A percentile compares a stretch with the other conserved stretches of the same genome.
Conservation (phyloP, 2,329 filamentous ascomycete genomes). For the Trichoderma guizhouense region DNA sequence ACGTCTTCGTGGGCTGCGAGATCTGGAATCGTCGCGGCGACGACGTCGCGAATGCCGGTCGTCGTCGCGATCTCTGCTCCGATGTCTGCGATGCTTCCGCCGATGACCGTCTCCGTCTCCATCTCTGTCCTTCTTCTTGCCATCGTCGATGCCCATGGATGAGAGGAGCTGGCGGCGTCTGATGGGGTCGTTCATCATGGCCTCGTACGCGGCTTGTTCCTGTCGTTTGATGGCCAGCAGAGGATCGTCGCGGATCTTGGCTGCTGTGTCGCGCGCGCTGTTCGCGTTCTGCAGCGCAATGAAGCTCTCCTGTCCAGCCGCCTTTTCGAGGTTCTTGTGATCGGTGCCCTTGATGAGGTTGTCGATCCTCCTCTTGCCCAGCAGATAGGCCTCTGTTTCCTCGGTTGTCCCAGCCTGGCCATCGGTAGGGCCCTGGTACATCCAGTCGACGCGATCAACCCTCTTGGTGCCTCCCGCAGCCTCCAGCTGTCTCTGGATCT, state of each 20-base stretch:
- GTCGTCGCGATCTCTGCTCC: slow-evolving; percentile 36
- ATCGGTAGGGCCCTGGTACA: slow-evolving; percentile 85
- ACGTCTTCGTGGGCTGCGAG: slow-evolving; percentile 39
- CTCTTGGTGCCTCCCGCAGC: slow-evolving; percentile 79
- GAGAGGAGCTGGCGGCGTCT: slow-evolving; percentile 65
- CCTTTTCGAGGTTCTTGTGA: slow-evolving; percentile 76
- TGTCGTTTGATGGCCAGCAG: slow-evolving; percentile 90
- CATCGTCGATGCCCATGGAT: slow-evolving; percentile 55
- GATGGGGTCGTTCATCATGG: slow-evolving; percentile 74
- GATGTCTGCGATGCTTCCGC: slow-evolving; percentile 44
- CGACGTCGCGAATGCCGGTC: slow-evolving; percentile 34
- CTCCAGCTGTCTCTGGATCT: slow-evolving; percentile 86
- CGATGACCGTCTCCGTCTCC: slow-evolving; percentile 34
- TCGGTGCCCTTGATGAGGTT: slow-evolving; percentile 74
- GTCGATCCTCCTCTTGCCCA: slow-evolving; percentile 92
- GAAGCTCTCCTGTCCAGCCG: slow-evolving; percentile 57
- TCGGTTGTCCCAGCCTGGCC: slow-evolving; percentile 75
- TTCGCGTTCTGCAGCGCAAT: slow-evolving; percentile 67
- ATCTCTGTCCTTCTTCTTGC: slow-evolving; percentile 38
- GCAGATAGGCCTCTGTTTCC: slow-evolving; percentile 88
- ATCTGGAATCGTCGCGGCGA: slow-evolving; percentile 46
- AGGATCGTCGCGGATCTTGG: slow-evolving; percentile 88
- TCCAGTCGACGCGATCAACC: slow-evolving; percentile 89
- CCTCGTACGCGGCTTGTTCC: slow-evolving; percentile 76
- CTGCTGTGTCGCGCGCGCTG: slow-evolving; percentile 71